Percentiles rank a stretch among this genome's conserved stretches.
Evolutionary conservation across 2,329 filamentous ascomycete genomes (phyloP).

Genomic region (Pseudogymnoascus sp.): DNA sequence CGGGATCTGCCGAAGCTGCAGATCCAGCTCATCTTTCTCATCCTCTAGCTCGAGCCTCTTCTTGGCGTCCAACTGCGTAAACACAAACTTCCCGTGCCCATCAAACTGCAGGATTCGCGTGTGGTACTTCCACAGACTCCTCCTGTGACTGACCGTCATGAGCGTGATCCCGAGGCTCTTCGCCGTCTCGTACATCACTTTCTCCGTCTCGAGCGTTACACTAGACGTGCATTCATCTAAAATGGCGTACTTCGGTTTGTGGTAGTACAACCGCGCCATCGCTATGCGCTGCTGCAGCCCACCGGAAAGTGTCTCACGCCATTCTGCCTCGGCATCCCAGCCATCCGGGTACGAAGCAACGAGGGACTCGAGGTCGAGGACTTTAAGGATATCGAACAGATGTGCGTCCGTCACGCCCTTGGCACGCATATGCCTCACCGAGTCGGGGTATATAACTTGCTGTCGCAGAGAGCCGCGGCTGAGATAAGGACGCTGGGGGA

Average conservation of each 20-base stretch:
- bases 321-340: constrained; percentile 93
- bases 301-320: constrained; percentile 87
- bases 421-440: constrained; percentile 74
- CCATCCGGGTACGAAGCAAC: constrained; percentile 67
- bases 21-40: constrained; percentile 89
- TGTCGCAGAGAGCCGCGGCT: constrained; percentile 87
- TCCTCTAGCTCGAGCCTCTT: constrained; percentile 79
- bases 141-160: constrained; percentile 90
- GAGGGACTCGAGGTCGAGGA: constrained; percentile 75
- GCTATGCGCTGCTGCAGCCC: constrained; percentile 93
- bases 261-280: constrained; percentile 93
- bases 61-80: constrained; percentile 84
- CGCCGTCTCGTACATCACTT: constrained; percentile 94
- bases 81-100: constrained; percentile 84
- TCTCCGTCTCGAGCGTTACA: constrained; percentile 91
- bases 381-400: constrained; percentile 65
- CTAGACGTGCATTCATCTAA: constrained; percentile 93
- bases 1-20: constrained; percentile 74
- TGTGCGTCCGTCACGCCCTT: constrained; percentile 77
- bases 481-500: constrained; percentile 90
- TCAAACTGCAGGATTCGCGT: constrained; percentile 93
- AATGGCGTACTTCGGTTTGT: constrained; percentile 86
- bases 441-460: constrained; percentile 95
- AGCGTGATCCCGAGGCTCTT: constrained; percentile 86
- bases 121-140: constrained; percentile 95